Percentiles rank a stretch among this genome's conserved stretches.
phyloP scores from a whole-genome alignment of 805 yeast species.

The Wickerhamiella kazuoi region DNA sequence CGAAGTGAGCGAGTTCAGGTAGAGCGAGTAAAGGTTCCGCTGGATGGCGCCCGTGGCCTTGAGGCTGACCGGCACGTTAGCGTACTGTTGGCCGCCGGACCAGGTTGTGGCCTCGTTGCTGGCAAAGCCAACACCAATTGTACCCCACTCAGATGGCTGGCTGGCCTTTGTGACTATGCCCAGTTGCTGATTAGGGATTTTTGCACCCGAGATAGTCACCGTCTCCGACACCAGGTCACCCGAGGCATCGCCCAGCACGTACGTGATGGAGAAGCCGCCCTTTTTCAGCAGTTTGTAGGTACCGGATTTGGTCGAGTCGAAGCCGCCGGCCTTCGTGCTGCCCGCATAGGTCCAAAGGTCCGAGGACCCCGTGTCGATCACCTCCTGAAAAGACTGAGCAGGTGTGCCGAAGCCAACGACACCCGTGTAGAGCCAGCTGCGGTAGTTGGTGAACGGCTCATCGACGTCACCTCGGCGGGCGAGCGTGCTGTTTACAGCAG shows the following conservation, averaged over 20 bases:
- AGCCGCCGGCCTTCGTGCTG: slow-evolving; percentile 8
- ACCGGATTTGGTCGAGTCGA: slow-evolving; percentile 12
- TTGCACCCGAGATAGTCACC: slow-evolving; percentile 26
- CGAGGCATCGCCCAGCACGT: slow-evolving; percentile 19
- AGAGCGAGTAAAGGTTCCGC: slow-evolving; percentile 28
- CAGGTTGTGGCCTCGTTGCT: slow-evolving; percentile 2
- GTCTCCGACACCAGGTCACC: slow-evolving; percentile 47
- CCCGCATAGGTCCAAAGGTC: slow-evolving; percentile 55
- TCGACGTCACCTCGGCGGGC: not conserved
- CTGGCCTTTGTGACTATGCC: slow-evolving; percentile 42
- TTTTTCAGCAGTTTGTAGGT: slow-evolving; percentile 9
- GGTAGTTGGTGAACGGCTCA: not conserved
- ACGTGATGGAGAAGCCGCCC: slow-evolving; percentile 3
- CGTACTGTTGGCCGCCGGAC: slow-evolving; percentile 5
- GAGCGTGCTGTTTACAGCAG: not conserved
- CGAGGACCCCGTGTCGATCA: slow-evolving; percentile 59
- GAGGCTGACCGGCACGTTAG: slow-evolving; percentile 15
- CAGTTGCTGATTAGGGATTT: slow-evolving; percentile 35
- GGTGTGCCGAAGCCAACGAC: slow-evolving; percentile 35
- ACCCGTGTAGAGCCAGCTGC: slow-evolving; percentile 1
- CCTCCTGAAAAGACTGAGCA: slow-evolving; percentile 32
- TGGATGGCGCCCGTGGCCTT: slow-evolving; percentile 23
- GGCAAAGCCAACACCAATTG: slow-evolving; percentile 19
- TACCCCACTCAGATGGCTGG: slow-evolving; percentile 26
- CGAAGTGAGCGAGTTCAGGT: slow-evolving; percentile 25